phyloP scores from a whole-genome alignment of 140 eudicot genomes.

The Oenanthe javanica region DNA sequence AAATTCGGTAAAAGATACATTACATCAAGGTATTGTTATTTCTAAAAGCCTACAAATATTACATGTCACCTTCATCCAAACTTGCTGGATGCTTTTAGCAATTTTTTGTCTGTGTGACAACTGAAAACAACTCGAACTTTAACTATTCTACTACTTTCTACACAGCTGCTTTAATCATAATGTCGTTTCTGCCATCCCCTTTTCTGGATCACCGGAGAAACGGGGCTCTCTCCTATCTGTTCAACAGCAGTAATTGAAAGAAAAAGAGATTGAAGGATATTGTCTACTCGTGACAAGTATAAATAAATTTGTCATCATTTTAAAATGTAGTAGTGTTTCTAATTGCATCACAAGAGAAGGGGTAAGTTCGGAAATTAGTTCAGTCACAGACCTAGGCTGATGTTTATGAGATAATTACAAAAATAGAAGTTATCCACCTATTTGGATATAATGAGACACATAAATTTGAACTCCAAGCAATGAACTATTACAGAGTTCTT shows the following conservation, averaged over 20 bases:
- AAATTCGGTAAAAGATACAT: slow-evolving; percentile 20
- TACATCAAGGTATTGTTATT: not conserved
- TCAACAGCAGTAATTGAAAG: slow-evolving; percentile 12
- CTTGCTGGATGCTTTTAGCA: slow-evolving; percentile 20
- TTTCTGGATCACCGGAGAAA: slow-evolving; percentile 23
- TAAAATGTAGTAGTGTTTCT: not conserved
- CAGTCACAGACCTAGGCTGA: not conserved
- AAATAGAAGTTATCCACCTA: not conserved
- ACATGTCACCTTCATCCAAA: slow-evolving; percentile 20
- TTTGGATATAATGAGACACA: not conserved
- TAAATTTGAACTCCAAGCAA: not conserved
- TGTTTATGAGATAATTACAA: not conserved
- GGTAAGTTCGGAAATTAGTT: not conserved
- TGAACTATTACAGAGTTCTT: not conserved
- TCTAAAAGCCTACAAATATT: slow-evolving; percentile 13
- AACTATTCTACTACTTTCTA: slow-evolving; percentile 24
- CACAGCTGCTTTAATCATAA: slow-evolving; percentile 9
- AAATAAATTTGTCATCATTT: slow-evolving; percentile 13
- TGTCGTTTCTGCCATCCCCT: slow-evolving; percentile 31
- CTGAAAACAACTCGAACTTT: slow-evolving; percentile 36
- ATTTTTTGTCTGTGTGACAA: slow-evolving; percentile 18
- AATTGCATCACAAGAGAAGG: not conserved
- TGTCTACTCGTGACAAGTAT: not conserved
- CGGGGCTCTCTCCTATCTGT: slow-evolving; percentile 38
- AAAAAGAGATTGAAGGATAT: slow-evolving; percentile 1